Evolutionary conservation across 192 early-diverging fungal species (phyloP).

Genomic region (Linnemannia zychae): DNA sequence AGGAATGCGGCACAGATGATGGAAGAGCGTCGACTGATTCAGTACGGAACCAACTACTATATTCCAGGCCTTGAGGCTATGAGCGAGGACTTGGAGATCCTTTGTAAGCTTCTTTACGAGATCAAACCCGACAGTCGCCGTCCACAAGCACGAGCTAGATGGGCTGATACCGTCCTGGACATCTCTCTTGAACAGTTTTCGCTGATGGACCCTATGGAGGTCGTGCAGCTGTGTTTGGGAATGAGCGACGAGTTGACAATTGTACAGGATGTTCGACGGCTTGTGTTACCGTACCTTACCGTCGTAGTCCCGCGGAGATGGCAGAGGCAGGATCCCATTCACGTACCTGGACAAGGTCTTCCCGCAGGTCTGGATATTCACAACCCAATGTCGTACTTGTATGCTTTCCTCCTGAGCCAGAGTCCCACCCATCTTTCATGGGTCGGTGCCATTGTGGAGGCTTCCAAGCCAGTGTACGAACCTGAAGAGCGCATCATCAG

Average conservation of each 20-base stretch:
- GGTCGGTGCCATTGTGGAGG: constrained; percentile 62
- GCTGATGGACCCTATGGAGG: constrained; percentile 55
- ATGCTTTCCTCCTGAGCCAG: constrained; percentile 60
- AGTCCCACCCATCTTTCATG: constrained; percentile 58
- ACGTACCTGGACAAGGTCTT: constrained; percentile 30
- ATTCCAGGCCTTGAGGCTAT: constrained; percentile 65
- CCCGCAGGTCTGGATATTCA: constrained; percentile 31
- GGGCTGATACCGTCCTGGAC: constrained; percentile 32
- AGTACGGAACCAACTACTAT: constrained; percentile 62
- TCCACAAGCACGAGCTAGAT: constrained; percentile 30
- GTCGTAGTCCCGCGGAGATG: constrained; percentile 46
- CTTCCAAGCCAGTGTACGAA: constrained; percentile 62
- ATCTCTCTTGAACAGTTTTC: constrained; percentile 56
- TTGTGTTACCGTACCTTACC: constrained; percentile 63
- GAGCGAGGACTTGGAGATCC: constrained; percentile 68
- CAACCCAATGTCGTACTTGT: constrained; percentile 56
- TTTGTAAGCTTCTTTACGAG: constrained; percentile 72
- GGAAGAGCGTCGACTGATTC: constrained; percentile 68
- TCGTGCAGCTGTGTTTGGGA: constrained; percentile 47
- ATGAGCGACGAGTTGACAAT: constrained; percentile 57
- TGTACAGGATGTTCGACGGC: constrained; percentile 62
- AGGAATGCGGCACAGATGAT: constrained; percentile 62
- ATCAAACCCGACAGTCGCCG: constrained; percentile 56
- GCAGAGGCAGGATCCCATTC: constrained; percentile 14
- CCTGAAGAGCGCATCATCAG: constrained; percentile 66